phyloP scores from a whole-genome alignment of 345 rosid species.

The Eucalyptus sideroxylon region DNA sequence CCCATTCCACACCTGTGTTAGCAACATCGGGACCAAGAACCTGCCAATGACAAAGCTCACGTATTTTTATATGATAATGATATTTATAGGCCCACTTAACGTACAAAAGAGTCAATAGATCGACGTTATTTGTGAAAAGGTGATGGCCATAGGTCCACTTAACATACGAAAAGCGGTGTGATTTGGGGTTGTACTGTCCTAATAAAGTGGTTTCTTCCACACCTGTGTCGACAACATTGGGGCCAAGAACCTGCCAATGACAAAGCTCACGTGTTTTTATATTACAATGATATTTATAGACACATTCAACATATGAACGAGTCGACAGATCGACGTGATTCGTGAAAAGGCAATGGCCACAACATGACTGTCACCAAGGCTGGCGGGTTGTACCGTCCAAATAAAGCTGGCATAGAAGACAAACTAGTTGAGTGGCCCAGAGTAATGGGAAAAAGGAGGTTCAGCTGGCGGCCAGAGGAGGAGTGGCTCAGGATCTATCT shows the following conservation, averaged over 20 bases:
- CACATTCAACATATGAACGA: not conserved
- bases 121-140: rapidly evolving
- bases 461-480: not conserved
- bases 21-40: too few species aligned
- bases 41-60: rapidly evolving
- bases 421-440: not conserved
- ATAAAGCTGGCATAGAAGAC: not conserved
- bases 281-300: not conserved
- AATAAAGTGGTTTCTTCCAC: too few species aligned
- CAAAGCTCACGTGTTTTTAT: not conserved
- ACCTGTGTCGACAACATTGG: not conserved
- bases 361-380: not conserved
- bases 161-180: too few species aligned
- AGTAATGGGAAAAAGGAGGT: not conserved
- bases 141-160: too few species aligned
- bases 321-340: not conserved
- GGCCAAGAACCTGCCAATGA: not conserved
- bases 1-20: too few species aligned
- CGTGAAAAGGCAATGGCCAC: not conserved
- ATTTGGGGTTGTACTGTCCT: too few species aligned
- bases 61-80: too few species aligned
- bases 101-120: too few species aligned
- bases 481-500: not conserved
- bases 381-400: not conserved
- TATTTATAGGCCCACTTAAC: too few species aligned